phyloP scores from a whole-genome alignment of 2,329 filamentous ascomycete genomes.

The Phoma sp. region DNA sequence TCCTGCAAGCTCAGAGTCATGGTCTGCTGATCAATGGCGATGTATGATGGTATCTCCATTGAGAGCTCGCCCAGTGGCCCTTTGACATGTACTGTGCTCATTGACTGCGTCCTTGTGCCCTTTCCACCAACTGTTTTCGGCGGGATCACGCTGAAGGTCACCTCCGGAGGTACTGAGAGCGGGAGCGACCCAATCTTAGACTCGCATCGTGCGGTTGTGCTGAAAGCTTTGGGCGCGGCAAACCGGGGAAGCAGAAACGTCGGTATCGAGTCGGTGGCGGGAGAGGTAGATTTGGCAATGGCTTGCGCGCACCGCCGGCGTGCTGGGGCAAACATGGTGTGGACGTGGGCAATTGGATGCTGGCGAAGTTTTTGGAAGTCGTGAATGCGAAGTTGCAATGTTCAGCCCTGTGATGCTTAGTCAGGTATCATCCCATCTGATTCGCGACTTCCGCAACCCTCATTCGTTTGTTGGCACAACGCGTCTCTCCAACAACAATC shows the following conservation, averaged over 20 bases:
- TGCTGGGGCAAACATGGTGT: conserved; percentile 70
- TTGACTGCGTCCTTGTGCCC: conserved; percentile 67
- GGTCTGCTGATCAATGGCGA: conserved; percentile 74
- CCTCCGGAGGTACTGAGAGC: conserved; percentile 56
- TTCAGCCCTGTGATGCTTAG: conserved; percentile 11
- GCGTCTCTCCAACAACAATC: not conserved
- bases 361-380: conserved; percentile 37
- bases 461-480: not conserved
- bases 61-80: conserved; percentile 83
- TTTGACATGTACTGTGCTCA: conserved; percentile 74
- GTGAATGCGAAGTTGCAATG: conserved; percentile 12
- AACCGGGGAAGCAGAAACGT: conserved; percentile 74
- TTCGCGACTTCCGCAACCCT: conserved; percentile 12
- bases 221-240: conserved; percentile 67
- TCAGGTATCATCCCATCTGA: conserved; percentile 5
- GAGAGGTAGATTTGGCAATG: conserved; percentile 57
- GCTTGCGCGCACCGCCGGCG: conserved; percentile 63
- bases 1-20: conserved; percentile 74
- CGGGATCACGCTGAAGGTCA: conserved; percentile 74
- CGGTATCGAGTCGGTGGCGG: conserved; percentile 64
- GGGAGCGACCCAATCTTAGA: conserved; percentile 86
- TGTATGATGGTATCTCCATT: conserved; percentile 79
- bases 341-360: conserved; percentile 16
- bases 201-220: conserved; percentile 68
- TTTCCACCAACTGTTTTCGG: conserved; percentile 65